These are phyloP conservation scores for Bodo saltans DNA, from an alignment of 78 protist species.

Conservation along the genomic window DNA sequence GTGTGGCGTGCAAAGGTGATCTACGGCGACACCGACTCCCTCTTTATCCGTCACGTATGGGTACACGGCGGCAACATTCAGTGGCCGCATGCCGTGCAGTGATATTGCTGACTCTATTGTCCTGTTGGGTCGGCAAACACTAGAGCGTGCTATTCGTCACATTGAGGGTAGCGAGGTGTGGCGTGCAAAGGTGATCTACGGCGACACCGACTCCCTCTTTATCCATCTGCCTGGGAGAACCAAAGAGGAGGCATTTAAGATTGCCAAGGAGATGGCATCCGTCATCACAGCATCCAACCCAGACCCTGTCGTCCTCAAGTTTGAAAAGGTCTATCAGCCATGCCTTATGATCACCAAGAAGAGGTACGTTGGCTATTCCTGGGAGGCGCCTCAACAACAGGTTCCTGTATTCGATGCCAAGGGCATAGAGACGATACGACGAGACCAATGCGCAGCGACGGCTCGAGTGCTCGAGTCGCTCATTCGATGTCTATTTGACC, in stretches of 20 bases:
- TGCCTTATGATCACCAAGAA: constrained; percentile 86
- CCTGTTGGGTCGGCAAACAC: constrained; percentile 70
- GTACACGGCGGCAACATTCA: constrained; percentile 84
- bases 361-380: constrained; percentile 83
- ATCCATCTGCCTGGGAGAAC: constrained; percentile 63
- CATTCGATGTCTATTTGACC: constrained; percentile 60
- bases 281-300: constrained; percentile 75
- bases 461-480: constrained; percentile 48
- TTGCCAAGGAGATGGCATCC: constrained; percentile 73
- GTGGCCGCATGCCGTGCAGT: constrained; percentile 96
- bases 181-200: constrained; percentile 87
- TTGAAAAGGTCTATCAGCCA: constrained; percentile 90
- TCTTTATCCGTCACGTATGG: constrained; percentile 97
- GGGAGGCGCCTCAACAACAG: constrained; percentile 44
- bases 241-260: constrained; percentile 62
- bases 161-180: constrained; percentile 47
- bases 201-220: constrained; percentile 97
- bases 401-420: constrained; percentile 84
- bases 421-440: constrained; percentile 91
- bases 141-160: constrained; percentile 79
- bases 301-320: constrained; percentile 73
- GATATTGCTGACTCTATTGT: constrained; percentile 97
- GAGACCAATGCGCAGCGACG: constrained; percentile 81
- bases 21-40: constrained; percentile 98
- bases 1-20: constrained; percentile 76